phyloP scores from a whole-genome alignment of 208 protist species.

The Acanthamoeba castellanii region DNA sequence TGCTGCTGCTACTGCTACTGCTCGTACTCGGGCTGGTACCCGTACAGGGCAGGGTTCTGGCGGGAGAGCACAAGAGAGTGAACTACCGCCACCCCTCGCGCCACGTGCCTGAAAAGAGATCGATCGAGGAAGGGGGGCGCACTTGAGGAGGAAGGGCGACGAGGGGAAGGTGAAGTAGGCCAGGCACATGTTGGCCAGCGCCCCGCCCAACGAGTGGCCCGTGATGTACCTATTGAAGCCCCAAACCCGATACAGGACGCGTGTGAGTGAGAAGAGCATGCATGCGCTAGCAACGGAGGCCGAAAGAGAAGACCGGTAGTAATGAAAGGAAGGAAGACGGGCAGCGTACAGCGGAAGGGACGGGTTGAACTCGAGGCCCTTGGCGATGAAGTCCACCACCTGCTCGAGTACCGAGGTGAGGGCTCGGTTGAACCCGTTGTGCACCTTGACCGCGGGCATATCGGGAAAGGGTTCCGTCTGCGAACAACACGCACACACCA shows the following conservation, averaged over 20 bases:
- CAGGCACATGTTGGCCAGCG: slow-evolving; percentile 52
- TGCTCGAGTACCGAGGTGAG: slow-evolving; percentile 3
- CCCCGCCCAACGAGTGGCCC: slow-evolving; percentile 71
- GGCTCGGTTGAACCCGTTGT: not conserved
- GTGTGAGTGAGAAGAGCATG: not conserved
- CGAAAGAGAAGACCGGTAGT: not conserved
- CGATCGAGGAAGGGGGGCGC: not conserved
- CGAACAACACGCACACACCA: not conserved
- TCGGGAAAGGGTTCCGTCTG: slow-evolving; percentile 6
- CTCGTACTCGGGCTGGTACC: no score
- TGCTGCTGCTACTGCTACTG: no score
- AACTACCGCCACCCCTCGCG: no score
- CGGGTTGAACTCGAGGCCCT: not conserved
- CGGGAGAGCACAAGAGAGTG: no score
- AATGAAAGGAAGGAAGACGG: not conserved
- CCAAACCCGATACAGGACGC: not conserved
- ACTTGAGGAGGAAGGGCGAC: not conserved
- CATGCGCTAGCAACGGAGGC: no score
- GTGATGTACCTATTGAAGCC: not conserved
- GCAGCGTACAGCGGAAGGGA: slow-evolving; percentile 16
- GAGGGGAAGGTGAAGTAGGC: slow-evolving; percentile 37
- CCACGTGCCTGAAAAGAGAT: no score
- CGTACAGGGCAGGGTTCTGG: no score
- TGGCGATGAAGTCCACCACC: not conserved
- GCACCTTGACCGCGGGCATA: not conserved